phyloP scores from a whole-genome alignment of 108 stramenopile species.

The Nannochloropsis oceanica region DNA sequence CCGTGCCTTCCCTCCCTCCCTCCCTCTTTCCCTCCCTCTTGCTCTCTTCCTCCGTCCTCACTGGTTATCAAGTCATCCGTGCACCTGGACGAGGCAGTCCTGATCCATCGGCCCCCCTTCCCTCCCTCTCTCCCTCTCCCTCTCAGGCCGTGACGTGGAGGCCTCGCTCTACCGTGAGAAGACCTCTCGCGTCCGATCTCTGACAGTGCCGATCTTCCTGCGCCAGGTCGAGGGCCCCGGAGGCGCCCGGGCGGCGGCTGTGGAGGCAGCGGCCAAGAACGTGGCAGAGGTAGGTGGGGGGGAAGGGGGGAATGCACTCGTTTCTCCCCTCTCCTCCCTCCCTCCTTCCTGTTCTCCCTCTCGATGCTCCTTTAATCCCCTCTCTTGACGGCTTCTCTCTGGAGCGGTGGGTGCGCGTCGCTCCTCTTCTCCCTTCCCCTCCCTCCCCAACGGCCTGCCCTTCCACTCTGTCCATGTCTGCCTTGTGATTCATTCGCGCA shows the following conservation, averaged over 20 bases:
- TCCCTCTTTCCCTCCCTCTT: neutral
- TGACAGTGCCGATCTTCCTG: neutral
- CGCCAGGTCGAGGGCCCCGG: neutral
- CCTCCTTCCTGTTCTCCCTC: neutral
- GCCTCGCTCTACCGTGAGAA: slow-evolving; percentile 60
- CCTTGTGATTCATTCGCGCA: neutral
- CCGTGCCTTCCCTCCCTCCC: neutral
- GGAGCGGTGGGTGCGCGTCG: no score
- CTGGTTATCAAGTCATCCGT: no score
- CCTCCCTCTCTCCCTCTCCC: neutral
- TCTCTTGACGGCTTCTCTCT: no score
- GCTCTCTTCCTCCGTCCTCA: neutral
- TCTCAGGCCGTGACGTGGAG: slow-evolving; percentile 53
- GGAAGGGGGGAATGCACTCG: neutral
- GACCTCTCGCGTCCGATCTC: slow-evolving; percentile 17
- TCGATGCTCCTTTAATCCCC: no score
- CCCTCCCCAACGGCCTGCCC: no score
- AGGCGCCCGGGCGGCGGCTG: neutral
- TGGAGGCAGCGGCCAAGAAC: neutral
- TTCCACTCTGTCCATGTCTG: neutral
- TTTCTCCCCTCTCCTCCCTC: no score
- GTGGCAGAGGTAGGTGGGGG: neutral
- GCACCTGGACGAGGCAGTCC: no score
- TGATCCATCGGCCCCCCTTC: neutral
- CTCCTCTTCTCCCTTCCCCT: no score